Evolutionary conservation across 2,329 filamentous ascomycete genomes (phyloP), one percentile per base, ranked within the genome.

Genomic region (Sporothrix dimorphospora): DNA sequence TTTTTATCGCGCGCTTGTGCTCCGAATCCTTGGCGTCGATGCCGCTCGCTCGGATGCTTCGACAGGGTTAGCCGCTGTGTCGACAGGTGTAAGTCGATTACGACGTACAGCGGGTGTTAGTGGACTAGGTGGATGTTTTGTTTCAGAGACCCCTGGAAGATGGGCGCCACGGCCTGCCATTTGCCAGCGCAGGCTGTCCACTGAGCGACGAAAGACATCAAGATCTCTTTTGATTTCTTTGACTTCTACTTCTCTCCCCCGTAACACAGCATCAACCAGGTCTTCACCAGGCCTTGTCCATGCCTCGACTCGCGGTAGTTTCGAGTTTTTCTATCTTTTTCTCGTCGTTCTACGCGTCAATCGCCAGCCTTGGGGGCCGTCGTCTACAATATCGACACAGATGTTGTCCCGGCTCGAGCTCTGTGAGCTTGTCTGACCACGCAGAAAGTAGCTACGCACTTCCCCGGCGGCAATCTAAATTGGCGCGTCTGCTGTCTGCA

Each of bases 1-100:
- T 59, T 34, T 72, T 65, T 63, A 19, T 49, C 49, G 65, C 65
- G 65, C 47, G 65, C 65, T 67, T 68, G 65, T 63, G 27, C 55
- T 38, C 27, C 8, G 27, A 19, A 34, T 63, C 11, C 59, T 65
- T 65, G 59, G 59, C 59, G 21, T 65, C 38, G 59, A 45, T 45
- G 38, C 51, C 34, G 57, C 21, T 42, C 38, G 59, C 40, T 38
- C 38, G 4, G 19, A 24, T 16, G 34, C 19, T 47, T 49, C 38
- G 59, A 9, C 38, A 19, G 59, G 11, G 59, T 27, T 65, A 65
- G 59, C 59, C 59, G 59, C 59, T 68, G 16, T n/a, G n/a, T n/a
- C n/a, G n/a, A 51, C 49, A n/a, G 7, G 6, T 51, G 40, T 24
- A 27, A 65, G 59, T 45, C 21, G n/a, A 12, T 4, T 45, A 19